Percentiles rank a stretch among this genome's conserved stretches.
Conservation (phyloP, 768 basidiomycete genomes). For the Mycena capillaripes region DNA sequence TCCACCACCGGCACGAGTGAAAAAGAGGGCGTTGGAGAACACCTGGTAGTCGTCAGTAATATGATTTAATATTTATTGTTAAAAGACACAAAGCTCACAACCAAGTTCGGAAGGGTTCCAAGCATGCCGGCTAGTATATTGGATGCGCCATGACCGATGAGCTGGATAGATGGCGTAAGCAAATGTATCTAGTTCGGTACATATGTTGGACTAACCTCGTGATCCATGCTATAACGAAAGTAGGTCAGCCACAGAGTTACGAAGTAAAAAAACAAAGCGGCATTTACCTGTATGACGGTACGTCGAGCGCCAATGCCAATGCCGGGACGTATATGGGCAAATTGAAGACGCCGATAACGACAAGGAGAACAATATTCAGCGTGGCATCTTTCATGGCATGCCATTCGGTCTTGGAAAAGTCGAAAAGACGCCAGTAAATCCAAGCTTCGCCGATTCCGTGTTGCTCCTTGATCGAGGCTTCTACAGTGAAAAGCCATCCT, state of each 20-base stretch:
- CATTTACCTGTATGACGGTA: neutral
- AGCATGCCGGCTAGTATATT: slow-evolving; percentile 1
- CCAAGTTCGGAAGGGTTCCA: neutral
- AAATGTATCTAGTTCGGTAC: neutral
- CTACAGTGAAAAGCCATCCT: neutral
- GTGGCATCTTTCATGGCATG: slow-evolving; percentile 1
- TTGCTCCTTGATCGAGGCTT: neutral
- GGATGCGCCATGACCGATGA: neutral
- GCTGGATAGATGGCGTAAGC: neutral
- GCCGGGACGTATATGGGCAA: neutral
- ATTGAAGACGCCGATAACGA: neutral
- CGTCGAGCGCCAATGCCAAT: neutral
- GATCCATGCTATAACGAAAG: slow-evolving; percentile 1
- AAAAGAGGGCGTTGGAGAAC: neutral
- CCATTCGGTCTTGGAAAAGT: slow-evolving; percentile 1
- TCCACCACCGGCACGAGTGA: neutral
- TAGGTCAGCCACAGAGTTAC: neutral
- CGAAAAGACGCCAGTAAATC: neutral
- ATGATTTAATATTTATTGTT: neutral
- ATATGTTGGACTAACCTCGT: slow-evolving; percentile 1
- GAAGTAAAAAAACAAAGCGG: neutral
- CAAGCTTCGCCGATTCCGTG: neutral
- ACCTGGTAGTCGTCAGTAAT: neutral
- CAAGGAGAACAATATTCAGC: slow-evolving; percentile 1
- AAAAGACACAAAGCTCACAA: neutral